Conservation (phyloP, 1,139 yeast species). For the Hyphopichia burtonii region DNA sequence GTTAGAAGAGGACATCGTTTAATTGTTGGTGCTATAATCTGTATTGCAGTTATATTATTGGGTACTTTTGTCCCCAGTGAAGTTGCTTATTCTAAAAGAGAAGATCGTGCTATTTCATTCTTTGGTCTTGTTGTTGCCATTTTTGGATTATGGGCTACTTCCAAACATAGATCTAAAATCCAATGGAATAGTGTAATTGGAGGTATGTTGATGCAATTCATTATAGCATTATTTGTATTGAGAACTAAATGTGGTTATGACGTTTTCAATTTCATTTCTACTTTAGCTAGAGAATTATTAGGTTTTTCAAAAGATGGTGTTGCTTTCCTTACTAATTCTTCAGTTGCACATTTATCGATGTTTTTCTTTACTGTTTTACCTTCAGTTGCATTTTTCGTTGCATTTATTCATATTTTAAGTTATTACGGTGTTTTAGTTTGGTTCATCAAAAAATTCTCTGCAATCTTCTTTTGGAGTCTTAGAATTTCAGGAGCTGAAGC, state of each 20-base stretch:
- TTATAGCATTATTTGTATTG: constrained; percentile 61
- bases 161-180: constrained; percentile 45
- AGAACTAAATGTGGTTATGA: constrained; percentile 63
- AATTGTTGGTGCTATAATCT: constrained; percentile 44
- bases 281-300: constrained; percentile 57
- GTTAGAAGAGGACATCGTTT: constrained; percentile 39
- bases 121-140: constrained; percentile 56
- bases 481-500: constrained; percentile 67
- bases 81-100: constrained; percentile 45
- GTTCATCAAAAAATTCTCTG: constrained; percentile 59
- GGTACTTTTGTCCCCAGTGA: constrained; percentile 60
- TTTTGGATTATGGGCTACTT: constrained; percentile 44
- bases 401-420: constrained; percentile 61
- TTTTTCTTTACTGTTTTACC: constrained; percentile 64
- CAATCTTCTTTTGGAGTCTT: constrained; percentile 62
- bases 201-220: constrained; percentile 62
- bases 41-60: constrained; percentile 48
- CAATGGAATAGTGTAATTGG: constrained; percentile 65
- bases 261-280: constrained; percentile 60
- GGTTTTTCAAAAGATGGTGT: constrained; percentile 65
- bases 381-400: constrained; percentile 63
- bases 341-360: constrained; percentile 39
- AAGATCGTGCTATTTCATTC: constrained; percentile 60
- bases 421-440: constrained; percentile 64
- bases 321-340: constrained; percentile 52